Evolutionary conservation across 1,139 yeast genomes (phyloP).

Genomic region (Suhomyces taliae): DNA sequence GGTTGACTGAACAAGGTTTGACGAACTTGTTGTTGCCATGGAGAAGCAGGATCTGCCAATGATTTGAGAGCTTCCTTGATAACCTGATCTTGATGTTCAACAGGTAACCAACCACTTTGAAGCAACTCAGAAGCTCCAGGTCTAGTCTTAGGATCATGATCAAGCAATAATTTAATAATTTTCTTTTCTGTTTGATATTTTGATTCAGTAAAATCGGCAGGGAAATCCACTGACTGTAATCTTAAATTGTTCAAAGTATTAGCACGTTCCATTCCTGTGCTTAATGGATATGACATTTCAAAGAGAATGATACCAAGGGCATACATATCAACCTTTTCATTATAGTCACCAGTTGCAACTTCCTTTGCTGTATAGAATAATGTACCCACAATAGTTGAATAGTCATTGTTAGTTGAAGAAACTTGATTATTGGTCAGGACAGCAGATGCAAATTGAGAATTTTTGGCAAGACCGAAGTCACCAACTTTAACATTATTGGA

Average conservation of each 20-base stretch:
- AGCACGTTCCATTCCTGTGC: constrained; percentile 92
- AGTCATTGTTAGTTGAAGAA: constrained; percentile 52
- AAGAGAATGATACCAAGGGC: constrained; percentile 92
- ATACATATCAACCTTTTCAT: constrained; percentile 94
- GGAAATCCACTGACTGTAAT: constrained; percentile 59
- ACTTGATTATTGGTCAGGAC: constrained; percentile 45
- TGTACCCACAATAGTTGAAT: constrained; percentile 93
- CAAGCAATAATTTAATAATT: constrained; percentile 63
- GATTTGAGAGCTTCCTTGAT: constrained; percentile 86
- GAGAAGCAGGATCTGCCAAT: constrained; percentile 84
- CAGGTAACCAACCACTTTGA: constrained; percentile 81
- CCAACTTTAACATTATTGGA: constrained; percentile 90
- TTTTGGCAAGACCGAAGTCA: constrained; percentile 94
- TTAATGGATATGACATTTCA: constrained; percentile 84
- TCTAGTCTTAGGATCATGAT: constrained; percentile 72
- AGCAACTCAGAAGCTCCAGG: constrained; percentile 78
- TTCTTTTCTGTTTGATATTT: constrained; percentile 59
- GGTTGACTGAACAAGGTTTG: constrained; percentile 83
- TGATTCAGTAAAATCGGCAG: constrained; percentile 55
- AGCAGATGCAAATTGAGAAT: constrained; percentile 50
- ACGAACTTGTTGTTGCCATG: constrained; percentile 92
- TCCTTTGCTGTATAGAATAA: constrained; percentile 91
- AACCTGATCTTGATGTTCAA: constrained; percentile 85
- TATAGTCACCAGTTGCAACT: constrained; percentile 74
- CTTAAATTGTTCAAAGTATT: constrained; percentile 65